These are phyloP conservation scores for Xylaria sp. DNA, from an alignment of 2,329 filamentous ascomycete genomes.

Conservation along the genomic window DNA sequence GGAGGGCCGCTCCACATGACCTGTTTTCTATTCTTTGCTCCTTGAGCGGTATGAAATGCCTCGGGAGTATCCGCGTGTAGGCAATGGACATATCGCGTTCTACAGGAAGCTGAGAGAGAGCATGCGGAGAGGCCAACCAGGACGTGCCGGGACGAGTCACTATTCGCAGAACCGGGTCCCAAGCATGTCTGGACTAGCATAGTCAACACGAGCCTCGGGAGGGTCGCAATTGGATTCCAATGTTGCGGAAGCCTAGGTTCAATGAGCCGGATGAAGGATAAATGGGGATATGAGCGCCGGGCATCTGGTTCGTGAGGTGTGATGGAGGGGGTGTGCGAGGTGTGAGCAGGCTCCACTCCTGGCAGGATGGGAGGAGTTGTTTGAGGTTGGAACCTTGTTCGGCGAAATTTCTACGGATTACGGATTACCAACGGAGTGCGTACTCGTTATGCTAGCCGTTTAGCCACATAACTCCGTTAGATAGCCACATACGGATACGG, in stretches of 20 bases:
- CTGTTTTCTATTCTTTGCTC: not conserved
- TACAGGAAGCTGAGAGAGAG: not conserved
- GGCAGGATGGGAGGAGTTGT: no score
- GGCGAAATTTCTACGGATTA: not conserved
- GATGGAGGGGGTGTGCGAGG: not conserved
- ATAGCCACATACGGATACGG: not conserved
- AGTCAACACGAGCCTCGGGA: not conserved
- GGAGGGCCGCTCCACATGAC: not conserved
- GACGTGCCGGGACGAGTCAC: not conserved
- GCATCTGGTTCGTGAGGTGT: not conserved
- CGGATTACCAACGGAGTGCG: no score
- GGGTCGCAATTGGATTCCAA: not conserved
- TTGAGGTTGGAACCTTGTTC: not conserved
- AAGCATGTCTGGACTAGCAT: not conserved
- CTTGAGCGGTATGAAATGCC: constrained; percentile 2
- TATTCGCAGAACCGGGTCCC: not conserved
- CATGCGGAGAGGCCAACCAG: not conserved
- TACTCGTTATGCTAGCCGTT: not conserved
- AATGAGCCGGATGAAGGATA: constrained; percentile 4
- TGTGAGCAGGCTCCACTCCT: not conserved
- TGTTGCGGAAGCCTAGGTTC: not conserved
- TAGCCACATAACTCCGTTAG: not conserved
- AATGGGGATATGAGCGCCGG: constrained; percentile 4
- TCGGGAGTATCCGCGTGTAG: not conserved
- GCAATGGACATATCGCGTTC: not conserved